Evolutionary conservation across 2,329 filamentous ascomycete genomes (phyloP), one percentile per base, ranked within the genome.

Genomic region (Aspergillus piperis): DNA sequence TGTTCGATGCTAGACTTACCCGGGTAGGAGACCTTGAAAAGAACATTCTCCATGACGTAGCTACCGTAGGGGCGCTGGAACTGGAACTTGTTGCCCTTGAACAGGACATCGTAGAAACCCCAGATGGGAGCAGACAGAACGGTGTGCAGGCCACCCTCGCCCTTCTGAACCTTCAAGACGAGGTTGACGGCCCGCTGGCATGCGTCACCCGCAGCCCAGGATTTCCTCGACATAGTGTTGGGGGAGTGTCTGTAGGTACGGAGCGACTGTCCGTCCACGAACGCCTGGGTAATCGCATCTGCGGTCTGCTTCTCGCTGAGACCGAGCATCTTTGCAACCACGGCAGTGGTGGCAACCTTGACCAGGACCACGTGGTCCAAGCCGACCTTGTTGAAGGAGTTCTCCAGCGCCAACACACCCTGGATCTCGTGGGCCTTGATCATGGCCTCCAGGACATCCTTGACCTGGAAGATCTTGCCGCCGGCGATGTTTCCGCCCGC

Each of bases 41-140:
- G 88, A 62, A 99, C 92, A 74, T 98, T 99, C 87, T 99, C 95
- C 95, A 99, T 99, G 68, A 99, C 95, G 79, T 99, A 99, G 84
- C 90, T 96, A 75, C 93, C 94, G 75, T 99, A 99, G 61, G 89
- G 88, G 64, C 95, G 88, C 84, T 98, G 94, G 85, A 97, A 99
- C 78, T 92, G 83, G 77, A 99, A 99, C 80, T 91, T 91, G 72
- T 96, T 92, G 80, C 92, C 92, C 83, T 93, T 91, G 85, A 98
- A 99, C 66, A 96, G 86, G 66, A 98, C 93, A 75, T 99, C 95
- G 81, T 99, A 99, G 86, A 98, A 99, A 62, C 95, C 95, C 95
- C 95, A 99, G 60, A 88, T 88, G 39, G 92, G 92, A 8, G 94
- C 92, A 52, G 92, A 95, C 61, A 99, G 87, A 47, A 98, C 93